Evolutionary conservation across 140 eudicot species (phyloP), one percentile per base, ranked within the genome.

Genomic region (Bidens hawaiensis): DNA sequence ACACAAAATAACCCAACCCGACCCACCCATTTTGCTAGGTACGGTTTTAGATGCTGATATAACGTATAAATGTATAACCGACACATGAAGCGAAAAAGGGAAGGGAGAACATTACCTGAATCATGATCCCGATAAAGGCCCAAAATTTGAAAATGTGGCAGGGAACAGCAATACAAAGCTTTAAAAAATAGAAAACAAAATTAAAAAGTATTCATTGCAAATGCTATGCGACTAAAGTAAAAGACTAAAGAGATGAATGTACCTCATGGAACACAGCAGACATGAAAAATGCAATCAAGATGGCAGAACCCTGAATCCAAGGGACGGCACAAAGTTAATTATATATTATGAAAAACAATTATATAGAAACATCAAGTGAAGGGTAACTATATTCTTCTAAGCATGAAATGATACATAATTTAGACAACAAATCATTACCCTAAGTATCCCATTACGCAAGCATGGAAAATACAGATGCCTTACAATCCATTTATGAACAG

Each of bases 261-360:
- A 90, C 98, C 98, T 90, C 98, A 66, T 90, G 98, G 75, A 90
- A 90, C 67, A 84, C 71, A 47, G 98, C 98, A 51, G 98, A 90
- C 49, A 90, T 64, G 69, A 84, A 68, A 69, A 90, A 90, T 19
- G 88, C 86, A 82, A 90, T 58, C 80, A 90, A 66, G 17, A 90
- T 67, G 55, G 98, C 94, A 49, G 78, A 78, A 56, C 81, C 89
- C 98, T 90, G 85, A 46, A 78, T 23, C 18, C 26, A 53, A 63
- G 40, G 30, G 41, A n/a, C n/a, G n/a, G 14, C 43, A 43, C 56
- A 49, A 21, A 49, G 62, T 38, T 15, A 64, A 16, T 60, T 46
- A 22, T 22, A 19, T 2, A 14, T 55, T 4, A 14, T 9, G 4
- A 47, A 17, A 42, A 22, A 1, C 7, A 8, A 49, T 21, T 9